A percentile compares a stretch with the other conserved stretches of the same genome.
These are phyloP conservation scores for Cadophora gregata DNA, from an alignment of 2,329 filamentous ascomycete genomes.

Conservation along the genomic window DNA sequence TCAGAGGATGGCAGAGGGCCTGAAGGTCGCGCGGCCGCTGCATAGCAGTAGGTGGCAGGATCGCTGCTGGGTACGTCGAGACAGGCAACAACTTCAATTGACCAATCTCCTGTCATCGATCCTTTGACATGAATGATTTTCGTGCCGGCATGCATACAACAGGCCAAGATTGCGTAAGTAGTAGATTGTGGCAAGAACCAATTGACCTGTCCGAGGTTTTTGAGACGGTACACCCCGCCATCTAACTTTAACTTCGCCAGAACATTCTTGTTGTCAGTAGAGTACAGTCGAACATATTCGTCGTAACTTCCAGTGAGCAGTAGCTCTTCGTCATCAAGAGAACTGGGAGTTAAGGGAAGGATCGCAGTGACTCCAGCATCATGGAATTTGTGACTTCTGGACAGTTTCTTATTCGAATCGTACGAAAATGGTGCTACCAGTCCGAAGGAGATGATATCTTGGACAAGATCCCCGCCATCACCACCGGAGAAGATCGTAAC, in stretches of 20 bases:
- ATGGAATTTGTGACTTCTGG: conserved; percentile 51
- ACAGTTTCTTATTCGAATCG: not conserved
- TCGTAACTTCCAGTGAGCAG: conserved; percentile 92
- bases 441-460: conserved; percentile 3
- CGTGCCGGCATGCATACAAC: conserved; percentile 91
- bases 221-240: conserved; percentile 90
- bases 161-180: conserved; percentile 70
- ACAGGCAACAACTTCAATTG: not conserved
- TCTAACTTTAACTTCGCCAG: conserved; percentile 67
- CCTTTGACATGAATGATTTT: conserved; percentile 61
- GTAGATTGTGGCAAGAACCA: not conserved
- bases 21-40: not conserved
- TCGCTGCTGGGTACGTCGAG: not conserved
- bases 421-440: not conserved
- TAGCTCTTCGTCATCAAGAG: conserved; percentile 52
- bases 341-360: conserved; percentile 63
- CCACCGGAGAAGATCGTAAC: conserved; percentile 67
- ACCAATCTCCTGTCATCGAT: not conserved
- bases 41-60: conserved; percentile 12
- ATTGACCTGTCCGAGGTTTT: conserved; percentile 54
- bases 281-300: conserved; percentile 75
- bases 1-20: not conserved
- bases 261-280: conserved; percentile 48
- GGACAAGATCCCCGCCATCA: conserved; percentile 61
- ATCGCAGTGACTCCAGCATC: conserved; percentile 89